Base-by-base conservation (phyloP, 2,329 filamentous ascomycete species). In the Allantophomopsis cytisporea region DNA sequence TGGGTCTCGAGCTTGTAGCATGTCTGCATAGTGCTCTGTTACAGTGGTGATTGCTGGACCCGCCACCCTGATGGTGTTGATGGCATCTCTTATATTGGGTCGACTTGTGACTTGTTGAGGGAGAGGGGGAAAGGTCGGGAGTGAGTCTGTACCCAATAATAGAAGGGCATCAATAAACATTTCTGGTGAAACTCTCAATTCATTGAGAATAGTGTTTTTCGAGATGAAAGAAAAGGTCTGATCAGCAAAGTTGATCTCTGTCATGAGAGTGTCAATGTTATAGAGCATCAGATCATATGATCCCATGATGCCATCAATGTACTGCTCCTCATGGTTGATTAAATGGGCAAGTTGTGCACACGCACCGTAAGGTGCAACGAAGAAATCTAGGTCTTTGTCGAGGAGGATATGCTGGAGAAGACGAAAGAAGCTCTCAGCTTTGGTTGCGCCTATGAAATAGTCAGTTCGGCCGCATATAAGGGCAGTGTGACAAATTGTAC, bases 331-430 rank as follows among this genome's bases (percentile, higher is more conserved):
- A 39, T 68, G 61, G 55, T 76, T 73, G 45, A 83, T 76, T 42
- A 94, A 76, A 54, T 89, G 86, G 35, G 84, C 82, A 45, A 94
- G 73, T 79, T 87, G 86, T 42, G 85, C 84, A 51, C 82, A 80
- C 31, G 88, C 86, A 58, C 82, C 87, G 64, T 86, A 94, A 1
- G 89, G 89, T 11, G 89, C 81, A 35, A 93, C 82, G 36, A 85
- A 66, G 54, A 87, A 94, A 44, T 84, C 73, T 41, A 94, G 64
- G 2, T 70, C 69, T 45, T 80, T 73, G 47, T 77, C 66, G 50
- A 72, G 68, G 38, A 96, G 68, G 40, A 89, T 77, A 21, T 69
- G 66, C 60, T 93, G 84, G 31, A 96, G 69, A 39, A 84, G 72
- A 39, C 80, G 78, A 52, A 82, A 86, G 38, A 95, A 72, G 41